Base-by-base conservation (phyloP, 2,329 filamentous ascomycete species). In the Ophiocordyceps australis region DNA sequence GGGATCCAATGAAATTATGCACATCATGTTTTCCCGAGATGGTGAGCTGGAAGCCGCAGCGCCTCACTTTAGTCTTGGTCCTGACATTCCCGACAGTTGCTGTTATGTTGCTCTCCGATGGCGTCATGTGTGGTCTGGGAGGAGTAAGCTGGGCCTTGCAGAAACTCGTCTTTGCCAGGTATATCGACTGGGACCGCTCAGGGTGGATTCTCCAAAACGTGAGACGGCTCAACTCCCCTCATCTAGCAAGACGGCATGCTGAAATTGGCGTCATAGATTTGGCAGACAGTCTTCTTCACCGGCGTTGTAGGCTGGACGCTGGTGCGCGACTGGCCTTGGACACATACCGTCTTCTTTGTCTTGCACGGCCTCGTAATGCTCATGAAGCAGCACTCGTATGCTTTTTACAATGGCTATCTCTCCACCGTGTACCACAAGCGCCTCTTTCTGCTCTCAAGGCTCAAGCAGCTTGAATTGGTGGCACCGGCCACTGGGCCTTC, bases 361-460 rank as follows among this genome's bases (percentile, higher is more conserved):
- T 53, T 85, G 12, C 77, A 85, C 41, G 70, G 70, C 10, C 52
- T 85, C 28, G 67, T 77, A 4, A 75, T 83, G 60, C 44, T 85
- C 14, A 85, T 85, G 79, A 86, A 86, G 53, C 76, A 82, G 47
- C 79, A 83, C 43, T 76, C 72, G 12, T 83, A 80, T 40, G 63
- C 74, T 5, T 81, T 80, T 36, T 83, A 81, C 47, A 85, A 83
- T 38, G 78, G 79, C 6, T 65, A 83, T 33, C 54, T 74, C 26
- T 81, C 65, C 3, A 62, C 65, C 13, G 53, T 67, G 3, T 67
- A 71, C 39, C 59, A 64, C 30, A 55, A 54, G 29, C 54, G 63
- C 3, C 35, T 40, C 9, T 39, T 45, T n/a, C 44, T 67, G n/a
- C 41, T 54, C 8, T 41, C 37, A 5, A 59, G 55, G 30, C 46